Evolutionary conservation across 1,139 yeast genomes (phyloP).

Genomic region (Hyphopichia buzzinii): DNA sequence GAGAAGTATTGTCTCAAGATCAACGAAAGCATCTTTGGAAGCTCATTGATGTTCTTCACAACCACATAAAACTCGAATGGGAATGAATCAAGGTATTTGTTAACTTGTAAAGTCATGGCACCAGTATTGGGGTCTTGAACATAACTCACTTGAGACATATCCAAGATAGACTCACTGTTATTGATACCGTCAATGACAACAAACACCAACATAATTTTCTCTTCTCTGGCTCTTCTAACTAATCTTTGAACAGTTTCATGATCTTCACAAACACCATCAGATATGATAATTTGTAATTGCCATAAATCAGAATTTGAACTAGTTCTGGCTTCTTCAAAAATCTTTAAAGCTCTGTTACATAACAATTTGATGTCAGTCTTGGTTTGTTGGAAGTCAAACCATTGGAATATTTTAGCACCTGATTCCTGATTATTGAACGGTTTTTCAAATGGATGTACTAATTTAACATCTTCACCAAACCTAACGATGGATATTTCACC

Average conservation of each 20-base stretch:
- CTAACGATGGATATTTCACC: constrained; percentile 90
- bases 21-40: constrained; percentile 87
- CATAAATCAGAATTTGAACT: constrained; percentile 66
- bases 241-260: constrained; percentile 78
- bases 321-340: constrained; percentile 70
- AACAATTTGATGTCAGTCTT: constrained; percentile 79
- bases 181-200: constrained; percentile 90
- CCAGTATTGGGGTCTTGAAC: constrained; percentile 66
- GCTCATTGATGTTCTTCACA: constrained; percentile 81
- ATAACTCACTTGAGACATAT: constrained; percentile 91
- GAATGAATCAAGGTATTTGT: constrained; percentile 85
- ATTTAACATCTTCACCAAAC: constrained; percentile 81
- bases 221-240: constrained; percentile 90
- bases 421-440: constrained; percentile 76
- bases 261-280: constrained; percentile 97
- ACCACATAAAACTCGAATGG: constrained; percentile 97
- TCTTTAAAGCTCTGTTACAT: constrained; percentile 66
- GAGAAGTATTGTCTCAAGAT: constrained; percentile 91
- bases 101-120: constrained; percentile 69
- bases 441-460: constrained; percentile 86
- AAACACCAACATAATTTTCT: constrained; percentile 91
- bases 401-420: constrained; percentile 81
- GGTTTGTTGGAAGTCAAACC: constrained; percentile 89
- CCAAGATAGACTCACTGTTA: constrained; percentile 82
- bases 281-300: constrained; percentile 89